These are phyloP conservation scores for Lactarius sp. DNA, from an alignment of 768 basidiomycete species.

Conservation along the genomic window DNA sequence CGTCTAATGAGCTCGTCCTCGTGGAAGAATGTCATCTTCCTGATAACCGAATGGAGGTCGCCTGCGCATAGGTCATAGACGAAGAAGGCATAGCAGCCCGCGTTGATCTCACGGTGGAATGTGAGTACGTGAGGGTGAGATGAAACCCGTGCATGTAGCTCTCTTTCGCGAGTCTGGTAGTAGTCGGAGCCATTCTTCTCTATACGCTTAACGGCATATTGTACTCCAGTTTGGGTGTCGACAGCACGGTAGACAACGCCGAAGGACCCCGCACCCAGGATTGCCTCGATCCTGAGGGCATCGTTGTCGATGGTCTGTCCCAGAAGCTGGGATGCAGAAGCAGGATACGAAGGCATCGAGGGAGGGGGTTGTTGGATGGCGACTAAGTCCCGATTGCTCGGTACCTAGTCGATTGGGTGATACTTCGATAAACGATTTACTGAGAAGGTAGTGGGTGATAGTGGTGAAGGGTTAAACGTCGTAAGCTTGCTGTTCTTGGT, in stretches of 20 bases:
- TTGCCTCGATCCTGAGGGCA: slow-evolving; percentile 72
- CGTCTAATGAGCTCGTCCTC: slow-evolving; percentile 16
- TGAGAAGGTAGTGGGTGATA: background rate
- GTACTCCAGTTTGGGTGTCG: slow-evolving; percentile 37
- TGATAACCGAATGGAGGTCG: slow-evolving; percentile 12
- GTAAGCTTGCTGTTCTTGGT: background rate
- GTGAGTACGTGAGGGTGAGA: slow-evolving; percentile 79
- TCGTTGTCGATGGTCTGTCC: slow-evolving; percentile 59
- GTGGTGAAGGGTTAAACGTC: background rate
- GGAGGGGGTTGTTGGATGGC: background rate
- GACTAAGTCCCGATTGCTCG: slow-evolving; percentile 11
- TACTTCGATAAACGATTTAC: background rate
- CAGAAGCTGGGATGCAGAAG: background rate
- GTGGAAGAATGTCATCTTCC: slow-evolving; percentile 10
- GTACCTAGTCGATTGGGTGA: background rate
- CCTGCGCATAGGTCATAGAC: slow-evolving; percentile 23
- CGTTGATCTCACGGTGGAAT: slow-evolving; percentile 82
- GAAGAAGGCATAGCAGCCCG: slow-evolving; percentile 51
- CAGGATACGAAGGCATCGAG: slow-evolving; percentile 7
- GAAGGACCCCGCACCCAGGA: slow-evolving; percentile 92
- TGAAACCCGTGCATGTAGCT: slow-evolving; percentile 66
- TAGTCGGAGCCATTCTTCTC: slow-evolving; percentile 37
- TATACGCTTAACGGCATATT: slow-evolving; percentile 88
- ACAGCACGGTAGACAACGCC: slow-evolving; percentile 92
- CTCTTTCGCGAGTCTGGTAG: slow-evolving; percentile 55